Conservation (phyloP, 1,284 basidiomycete genomes). For the Lentinus polychrous region DNA sequence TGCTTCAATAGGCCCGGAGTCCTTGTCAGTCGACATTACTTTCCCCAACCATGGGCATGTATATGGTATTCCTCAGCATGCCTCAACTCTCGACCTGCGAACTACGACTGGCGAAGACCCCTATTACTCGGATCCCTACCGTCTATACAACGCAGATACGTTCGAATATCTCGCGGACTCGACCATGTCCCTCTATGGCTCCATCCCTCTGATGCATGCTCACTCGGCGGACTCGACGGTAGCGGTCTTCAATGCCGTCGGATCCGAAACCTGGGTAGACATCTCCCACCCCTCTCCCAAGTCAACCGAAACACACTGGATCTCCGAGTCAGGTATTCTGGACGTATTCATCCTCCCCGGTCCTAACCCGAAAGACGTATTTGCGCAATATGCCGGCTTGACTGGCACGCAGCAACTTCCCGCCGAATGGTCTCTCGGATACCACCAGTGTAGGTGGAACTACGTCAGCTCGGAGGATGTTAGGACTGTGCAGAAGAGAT, state of each 20-base stretch:
- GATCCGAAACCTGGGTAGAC: constrained; percentile 95
- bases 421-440: constrained; percentile 86
- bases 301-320: constrained; percentile 88
- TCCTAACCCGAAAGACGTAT: constrained; percentile 74
- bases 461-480: constrained; percentile 91
- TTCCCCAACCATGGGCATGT: constrained; percentile 90
- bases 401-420: constrained; percentile 87
- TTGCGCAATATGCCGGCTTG: constrained; percentile 79
- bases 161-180: constrained; percentile 95
- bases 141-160: constrained; percentile 94
- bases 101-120: constrained; percentile 69
- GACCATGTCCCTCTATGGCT: constrained; percentile 87
- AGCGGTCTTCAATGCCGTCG: constrained; percentile 87
- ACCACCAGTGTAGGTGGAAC: constrained; percentile 99
- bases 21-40: constrained; percentile 85
- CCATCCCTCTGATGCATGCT: constrained; percentile 91
- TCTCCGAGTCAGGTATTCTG: constrained; percentile 94
- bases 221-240: constrained; percentile 83
- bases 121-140: constrained; percentile 85
- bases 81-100: constrained; percentile 84
- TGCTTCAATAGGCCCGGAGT: constrained; percentile 73
- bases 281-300: constrained; percentile 60
- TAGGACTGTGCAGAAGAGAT: constrained; percentile 78
- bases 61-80: constrained; percentile 96
- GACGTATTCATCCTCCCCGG: constrained; percentile 94